Evolutionary conservation across 805 yeast species (phyloP).

Genomic region (Torulaspora microellipsoides): DNA sequence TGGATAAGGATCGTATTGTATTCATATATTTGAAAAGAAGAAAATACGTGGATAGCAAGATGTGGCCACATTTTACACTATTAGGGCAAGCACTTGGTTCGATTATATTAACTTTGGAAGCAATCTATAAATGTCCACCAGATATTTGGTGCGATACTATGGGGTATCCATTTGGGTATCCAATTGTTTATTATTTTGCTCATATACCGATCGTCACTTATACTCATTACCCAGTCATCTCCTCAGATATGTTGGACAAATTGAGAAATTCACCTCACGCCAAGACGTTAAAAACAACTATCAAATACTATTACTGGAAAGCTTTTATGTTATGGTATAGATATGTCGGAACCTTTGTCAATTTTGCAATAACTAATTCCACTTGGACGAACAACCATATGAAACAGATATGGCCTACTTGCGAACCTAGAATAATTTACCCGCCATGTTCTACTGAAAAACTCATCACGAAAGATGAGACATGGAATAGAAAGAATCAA

Average conservation of each 20-base stretch:
- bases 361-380: conserved; percentile 71
- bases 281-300: conserved; percentile 19
- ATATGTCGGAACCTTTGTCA: conserved; percentile 60
- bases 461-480: conserved; percentile 30
- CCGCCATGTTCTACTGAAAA: conserved; percentile 87
- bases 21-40: conserved; percentile 57
- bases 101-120: conserved; percentile 60
- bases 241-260: conserved; percentile 77
- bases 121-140: conserved; percentile 63
- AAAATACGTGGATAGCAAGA: conserved; percentile 58
- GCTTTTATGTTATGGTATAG: conserved; percentile 59
- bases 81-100: conserved; percentile 88
- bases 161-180: conserved; percentile 88
- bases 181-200: conserved; percentile 51
- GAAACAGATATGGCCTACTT: conserved; percentile 54
- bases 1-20: conserved; percentile 51
- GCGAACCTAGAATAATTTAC: conserved; percentile 49
- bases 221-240: conserved; percentile 92
- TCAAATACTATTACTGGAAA: conserved; percentile 68
- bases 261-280: conserved; percentile 32
- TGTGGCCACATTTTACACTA: conserved; percentile 78
- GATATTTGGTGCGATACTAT: conserved; percentile 93
- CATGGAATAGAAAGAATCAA: conserved; percentile 35
- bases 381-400: conserved; percentile 90
- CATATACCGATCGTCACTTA: conserved; percentile 78